Evolutionary conservation across 2,329 filamentous ascomycete genomes (phyloP), one percentile per base, ranked within the genome.

Genomic region (Aspergillus spinulosporus): DNA sequence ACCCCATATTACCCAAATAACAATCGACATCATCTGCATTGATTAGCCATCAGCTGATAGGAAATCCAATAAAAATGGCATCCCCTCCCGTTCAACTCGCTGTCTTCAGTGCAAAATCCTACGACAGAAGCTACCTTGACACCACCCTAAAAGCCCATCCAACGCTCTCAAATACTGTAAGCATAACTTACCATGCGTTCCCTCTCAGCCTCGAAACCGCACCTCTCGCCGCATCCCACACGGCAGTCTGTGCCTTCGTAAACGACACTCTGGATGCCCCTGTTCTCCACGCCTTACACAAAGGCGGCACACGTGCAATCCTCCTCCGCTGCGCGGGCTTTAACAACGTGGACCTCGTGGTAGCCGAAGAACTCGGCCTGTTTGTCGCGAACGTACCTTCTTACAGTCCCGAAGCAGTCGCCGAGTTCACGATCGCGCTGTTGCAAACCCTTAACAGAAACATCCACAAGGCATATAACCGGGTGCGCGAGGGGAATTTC

Each of bases 401-500:
- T 2, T 89, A 89, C 74, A 86, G 84, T 5, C 86, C 86, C 57
- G 84, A 88, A 69, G 84, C 86, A 2, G 86, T 89, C 2, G 86
- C 86, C 61, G 86, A 89, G 76, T 88, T 88, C 65, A 81, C 84
- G 40, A 80, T 88, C n/a, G 84, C 85, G 1, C 76, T 88, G 58
- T 76, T 88, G 52, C 84, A 87, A 74, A 87, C 85, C 1, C 76
- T 88, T 44, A 87, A 88, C 68, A 83, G 86, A 43, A 83, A 85
- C 66, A 88, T 84, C 11, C 86, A 88, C 68, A 82, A 84, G 21
- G 84, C 86, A 2, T 88, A 86, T 72, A 87, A 85, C 68, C 83
- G 86, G 28, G 85, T 87, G 15, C 82, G 85, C 43, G 85, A 88
- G 69, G 85, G 83, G 49, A 88, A 89, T 69, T 89, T 88, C 67